Conservation (phyloP, 345 rosid species). For the Hibiscus trionum region DNA sequence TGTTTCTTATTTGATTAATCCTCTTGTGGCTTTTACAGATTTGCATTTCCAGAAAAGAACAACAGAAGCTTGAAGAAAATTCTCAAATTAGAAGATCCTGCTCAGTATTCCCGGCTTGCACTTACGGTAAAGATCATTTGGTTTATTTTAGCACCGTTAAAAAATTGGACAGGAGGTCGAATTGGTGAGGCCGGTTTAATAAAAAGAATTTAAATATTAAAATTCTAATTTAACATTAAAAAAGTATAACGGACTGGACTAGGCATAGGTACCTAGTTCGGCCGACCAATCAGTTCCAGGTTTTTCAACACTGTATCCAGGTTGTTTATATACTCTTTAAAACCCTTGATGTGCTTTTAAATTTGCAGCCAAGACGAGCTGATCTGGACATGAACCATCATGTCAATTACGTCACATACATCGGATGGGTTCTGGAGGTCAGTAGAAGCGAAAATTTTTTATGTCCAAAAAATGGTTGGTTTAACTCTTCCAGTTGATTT, state of each 20-base stretch:
- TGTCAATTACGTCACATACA: constrained; percentile 83
- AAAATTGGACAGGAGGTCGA: not conserved
- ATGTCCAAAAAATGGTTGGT: not conserved
- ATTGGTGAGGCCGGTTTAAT: not conserved
- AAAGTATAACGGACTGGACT: not conserved
- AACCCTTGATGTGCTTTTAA: not conserved
- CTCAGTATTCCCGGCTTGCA: constrained; percentile 55
- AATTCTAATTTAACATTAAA: not conserved
- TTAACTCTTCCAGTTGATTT: not conserved
- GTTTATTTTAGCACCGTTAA: not conserved
- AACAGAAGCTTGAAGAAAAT: constrained; percentile 69
- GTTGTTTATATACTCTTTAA: not conserved
- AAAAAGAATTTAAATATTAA: not conserved
- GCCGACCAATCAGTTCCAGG: not conserved
- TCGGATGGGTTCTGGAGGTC: constrained; percentile 96
- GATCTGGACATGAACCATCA: constrained; percentile 99
- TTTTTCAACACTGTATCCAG: not conserved
- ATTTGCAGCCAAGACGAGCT: constrained; percentile 70
- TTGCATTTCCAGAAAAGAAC: constrained; percentile 78
- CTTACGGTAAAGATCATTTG: constrained; percentile 46
- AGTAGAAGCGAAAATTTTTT: constrained; percentile 7
- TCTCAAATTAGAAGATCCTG: constrained; percentile 69
- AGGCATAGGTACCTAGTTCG: not conserved
- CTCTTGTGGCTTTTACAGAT: constrained; percentile 28
- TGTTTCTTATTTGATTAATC: constrained; percentile 2